phyloP scores from a whole-genome alignment of 1,284 basidiomycete genomes.

The Fomes fomentarius region DNA sequence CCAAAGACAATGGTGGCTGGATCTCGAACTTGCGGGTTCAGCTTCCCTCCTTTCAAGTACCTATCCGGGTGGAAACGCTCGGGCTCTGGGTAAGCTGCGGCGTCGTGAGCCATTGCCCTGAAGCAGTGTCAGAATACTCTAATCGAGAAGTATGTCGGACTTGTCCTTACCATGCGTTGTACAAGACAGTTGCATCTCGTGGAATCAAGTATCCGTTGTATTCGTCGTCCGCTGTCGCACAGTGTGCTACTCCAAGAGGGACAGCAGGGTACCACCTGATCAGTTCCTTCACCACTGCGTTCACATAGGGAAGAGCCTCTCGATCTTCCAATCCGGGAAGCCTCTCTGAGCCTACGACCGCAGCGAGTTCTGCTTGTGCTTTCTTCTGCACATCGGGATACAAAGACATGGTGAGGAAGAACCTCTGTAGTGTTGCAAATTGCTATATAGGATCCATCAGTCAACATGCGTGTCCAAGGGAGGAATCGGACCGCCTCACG shows the following conservation, averaged over 20 bases:
- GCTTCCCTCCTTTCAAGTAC: neutral
- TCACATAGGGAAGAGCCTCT: conserved; percentile 6
- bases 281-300: conserved; percentile 5
- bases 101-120: conserved; percentile 1
- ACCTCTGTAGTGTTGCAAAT: neutral
- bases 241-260: neutral
- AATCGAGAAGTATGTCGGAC: conserved; percentile 42
- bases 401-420: conserved; percentile 3
- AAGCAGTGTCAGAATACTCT: conserved; percentile 21
- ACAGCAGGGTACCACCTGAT: neutral
- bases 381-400: neutral
- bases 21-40: neutral
- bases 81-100: conserved; percentile 16
- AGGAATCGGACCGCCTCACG: neutral
- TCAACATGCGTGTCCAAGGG: neutral
- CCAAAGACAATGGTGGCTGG: conserved; percentile 24
- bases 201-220: conserved; percentile 18
- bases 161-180: conserved; percentile 15
- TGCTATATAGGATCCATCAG: neutral
- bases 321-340: conserved; percentile 9
- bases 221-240: neutral
- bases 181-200: conserved; percentile 15
- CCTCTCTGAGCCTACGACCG: conserved; percentile 1
- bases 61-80: conserved; percentile 13
- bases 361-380: conserved; percentile 10